A percentile compares a stretch with the other conserved stretches of the same genome.
Conservation (phyloP, 1,139 yeast species). For the Groenewaldozyma auringiensis region DNA sequence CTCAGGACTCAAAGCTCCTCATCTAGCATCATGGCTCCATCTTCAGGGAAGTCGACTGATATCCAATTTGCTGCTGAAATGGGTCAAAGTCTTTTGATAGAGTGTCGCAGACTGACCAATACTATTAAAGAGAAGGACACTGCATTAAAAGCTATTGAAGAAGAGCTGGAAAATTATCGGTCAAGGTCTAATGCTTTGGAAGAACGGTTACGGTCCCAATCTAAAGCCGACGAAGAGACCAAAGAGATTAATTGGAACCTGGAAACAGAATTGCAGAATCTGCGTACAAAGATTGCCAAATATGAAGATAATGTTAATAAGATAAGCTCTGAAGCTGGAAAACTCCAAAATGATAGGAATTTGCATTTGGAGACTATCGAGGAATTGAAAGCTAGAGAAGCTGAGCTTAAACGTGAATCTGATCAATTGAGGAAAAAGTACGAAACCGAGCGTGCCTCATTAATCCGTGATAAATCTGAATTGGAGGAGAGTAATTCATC, state of each 20-base stretch:
- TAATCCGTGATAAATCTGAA: constrained; percentile 18
- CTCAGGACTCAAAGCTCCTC: constrained; percentile 1
- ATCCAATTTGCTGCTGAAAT: constrained; percentile 76
- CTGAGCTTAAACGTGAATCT: constrained; percentile 23
- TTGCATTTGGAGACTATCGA: constrained; percentile 30
- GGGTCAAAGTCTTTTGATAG: constrained; percentile 68
- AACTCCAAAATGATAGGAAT: constrained; percentile 21
- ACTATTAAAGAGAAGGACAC: constrained; percentile 44
- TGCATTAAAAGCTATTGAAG: background rate
- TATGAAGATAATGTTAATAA: constrained; percentile 22
- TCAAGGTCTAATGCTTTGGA: constrained; percentile 40
- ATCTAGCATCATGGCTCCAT: constrained; percentile 3
- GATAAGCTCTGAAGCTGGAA: constrained; percentile 23
- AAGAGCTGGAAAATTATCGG: constrained; percentile 28
- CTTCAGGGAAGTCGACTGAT: constrained; percentile 36
- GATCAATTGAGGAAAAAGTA: constrained; percentile 21
- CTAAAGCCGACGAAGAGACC: constrained; percentile 35
- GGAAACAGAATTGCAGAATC: constrained; percentile 48
- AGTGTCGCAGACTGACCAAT: constrained; percentile 70
- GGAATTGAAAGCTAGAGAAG: constrained; percentile 23
- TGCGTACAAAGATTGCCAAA: constrained; percentile 38
- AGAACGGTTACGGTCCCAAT: constrained; percentile 33
- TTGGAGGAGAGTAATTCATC: constrained; percentile 22
- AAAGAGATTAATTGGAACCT: constrained; percentile 78
- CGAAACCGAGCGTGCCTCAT: constrained; percentile 18